Base-by-base conservation (phyloP, 768 basidiomycete genomes). In the Russula sp. region DNA sequence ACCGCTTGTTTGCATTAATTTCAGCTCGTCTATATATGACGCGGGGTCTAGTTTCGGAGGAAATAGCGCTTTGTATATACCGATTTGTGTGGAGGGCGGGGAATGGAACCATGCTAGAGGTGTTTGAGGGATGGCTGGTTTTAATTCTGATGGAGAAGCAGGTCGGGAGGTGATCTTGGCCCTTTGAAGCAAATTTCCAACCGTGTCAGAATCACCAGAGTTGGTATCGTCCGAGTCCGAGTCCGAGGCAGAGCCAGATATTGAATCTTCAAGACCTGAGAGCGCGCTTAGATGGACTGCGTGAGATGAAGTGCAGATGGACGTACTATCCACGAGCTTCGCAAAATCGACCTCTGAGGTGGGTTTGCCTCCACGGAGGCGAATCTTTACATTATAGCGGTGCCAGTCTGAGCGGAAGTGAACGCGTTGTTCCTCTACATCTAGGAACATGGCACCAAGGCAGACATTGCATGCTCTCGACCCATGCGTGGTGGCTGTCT, bases 401-500 rank as follows among this genome's bases (percentile, higher is more conserved):
- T 99, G 96, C 97, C 96, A 98, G 75, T 99, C 96, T 11, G 91
- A 92, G 69, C 87, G 85, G 74, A 91, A 97, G 75, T 98, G 96
- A 1, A 77, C 73, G 57, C 94, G 81, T 70, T 98, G 94, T 63
- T 89, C 90, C 38, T 89, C 85, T 7, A 98, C 82, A 62, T 88
- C 86, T 14, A 77, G 68, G 67, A 98, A 98, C 0, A 76, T 70
- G 3, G 83, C 80, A 5, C 86, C 89, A 20, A 85, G 79, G 70
- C 92, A 94, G 56, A 92, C 76, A 57, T 83, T 88, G 72, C 91
- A 93, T 0, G 85, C 78, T 61, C 84, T 78, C 40, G 83, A 78
- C 36, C 81, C 80, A 9, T 57, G 55, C 30, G 10, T 14, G 28
- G 77, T 48, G 0, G 65, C 56, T 72, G 42, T 76, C 58, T 42